Conservation (phyloP, 2,329 filamentous ascomycete species). For the Esteya vermicola region DNA sequence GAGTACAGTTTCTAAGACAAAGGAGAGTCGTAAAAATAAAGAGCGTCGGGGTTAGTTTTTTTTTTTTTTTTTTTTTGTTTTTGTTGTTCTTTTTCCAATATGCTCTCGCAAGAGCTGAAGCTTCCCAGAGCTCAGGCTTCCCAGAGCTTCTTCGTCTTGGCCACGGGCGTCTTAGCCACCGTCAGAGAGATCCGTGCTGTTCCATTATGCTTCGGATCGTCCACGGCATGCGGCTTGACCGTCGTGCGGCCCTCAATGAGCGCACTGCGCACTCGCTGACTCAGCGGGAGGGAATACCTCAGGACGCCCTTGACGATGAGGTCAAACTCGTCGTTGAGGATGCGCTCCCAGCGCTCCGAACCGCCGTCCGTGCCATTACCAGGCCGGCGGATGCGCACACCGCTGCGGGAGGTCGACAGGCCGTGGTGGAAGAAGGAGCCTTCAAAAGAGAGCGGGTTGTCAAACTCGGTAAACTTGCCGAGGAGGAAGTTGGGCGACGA, state of each 20-base stretch:
- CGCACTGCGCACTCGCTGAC: constrained; percentile 43
- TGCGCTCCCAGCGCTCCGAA: constrained; percentile 75
- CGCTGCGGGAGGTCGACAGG: constrained; percentile 59
- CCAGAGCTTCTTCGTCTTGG: no score
- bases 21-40: constrained; percentile 5
- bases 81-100: neutral
- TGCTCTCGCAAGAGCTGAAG: no score
- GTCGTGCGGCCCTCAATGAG: constrained; percentile 44
- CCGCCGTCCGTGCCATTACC: constrained; percentile 84
- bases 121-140: no score
- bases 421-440: constrained; percentile 73
- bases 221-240: constrained; percentile 49
- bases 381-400: constrained; percentile 67
- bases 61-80: neutral
- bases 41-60: constrained; percentile 3
- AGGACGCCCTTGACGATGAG: constrained; percentile 83
- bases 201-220: constrained; percentile 30
- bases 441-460: constrained; percentile 79
- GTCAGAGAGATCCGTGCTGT: constrained; percentile 24
- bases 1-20: constrained; percentile 5
- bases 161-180: no score
- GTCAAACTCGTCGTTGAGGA: constrained; percentile 84
- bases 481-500: constrained; percentile 73
- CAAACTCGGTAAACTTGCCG: constrained; percentile 76
- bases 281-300: constrained; percentile 60